These are phyloP conservation scores for Plenodomus lindquistii DNA, from an alignment of 2,329 filamentous ascomycete species.

Conservation along the genomic window DNA sequence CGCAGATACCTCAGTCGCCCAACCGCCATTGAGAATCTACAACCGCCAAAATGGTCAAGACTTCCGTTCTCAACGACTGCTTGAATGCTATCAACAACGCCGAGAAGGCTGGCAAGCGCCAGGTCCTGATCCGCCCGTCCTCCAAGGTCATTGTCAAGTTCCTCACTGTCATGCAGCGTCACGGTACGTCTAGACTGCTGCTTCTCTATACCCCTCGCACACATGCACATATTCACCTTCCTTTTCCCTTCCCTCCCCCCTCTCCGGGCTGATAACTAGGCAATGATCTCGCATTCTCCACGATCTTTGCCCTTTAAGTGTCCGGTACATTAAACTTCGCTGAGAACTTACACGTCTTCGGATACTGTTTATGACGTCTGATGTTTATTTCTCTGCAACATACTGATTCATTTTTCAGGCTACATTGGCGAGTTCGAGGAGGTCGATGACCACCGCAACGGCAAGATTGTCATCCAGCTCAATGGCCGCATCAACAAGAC, in stretches of 20 bases:
- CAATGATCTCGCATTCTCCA: slow-evolving; percentile 79
- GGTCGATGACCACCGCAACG: slow-evolving; percentile 98
- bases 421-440: slow-evolving; percentile 99
- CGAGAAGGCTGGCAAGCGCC: slow-evolving; percentile 99
- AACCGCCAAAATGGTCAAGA: slow-evolving; percentile 93
- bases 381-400: slow-evolving; percentile 97
- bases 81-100: slow-evolving; percentile 99
- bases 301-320: slow-evolving; percentile 99
- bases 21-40: slow-evolving; percentile 78
- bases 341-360: slow-evolving; percentile 98
- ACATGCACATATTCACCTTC: slow-evolving; percentile 14
- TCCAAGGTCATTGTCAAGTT: slow-evolving; percentile 99
- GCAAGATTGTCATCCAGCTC: slow-evolving; percentile 99
- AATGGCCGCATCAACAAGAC: slow-evolving; percentile 99
- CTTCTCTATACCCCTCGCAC: slow-evolving; percentile 10
- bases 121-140: slow-evolving; percentile 95
- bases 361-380: slow-evolving; percentile 72
- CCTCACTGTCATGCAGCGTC: slow-evolving; percentile 98
- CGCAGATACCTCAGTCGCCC: slow-evolving; percentile 64
- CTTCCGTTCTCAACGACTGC: slow-evolving; percentile 98
- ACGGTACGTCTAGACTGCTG: slow-evolving; percentile 72
- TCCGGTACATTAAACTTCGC: slow-evolving; percentile 87
- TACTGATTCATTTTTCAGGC: slow-evolving; percentile 68
- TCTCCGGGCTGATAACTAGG: slow-evolving; percentile 99
- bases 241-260: slow-evolving; percentile 18